Evolutionary conservation across 2,329 filamentous ascomycete genomes (phyloP).

Genomic region (Exophiala phaeomuriformis): DNA sequence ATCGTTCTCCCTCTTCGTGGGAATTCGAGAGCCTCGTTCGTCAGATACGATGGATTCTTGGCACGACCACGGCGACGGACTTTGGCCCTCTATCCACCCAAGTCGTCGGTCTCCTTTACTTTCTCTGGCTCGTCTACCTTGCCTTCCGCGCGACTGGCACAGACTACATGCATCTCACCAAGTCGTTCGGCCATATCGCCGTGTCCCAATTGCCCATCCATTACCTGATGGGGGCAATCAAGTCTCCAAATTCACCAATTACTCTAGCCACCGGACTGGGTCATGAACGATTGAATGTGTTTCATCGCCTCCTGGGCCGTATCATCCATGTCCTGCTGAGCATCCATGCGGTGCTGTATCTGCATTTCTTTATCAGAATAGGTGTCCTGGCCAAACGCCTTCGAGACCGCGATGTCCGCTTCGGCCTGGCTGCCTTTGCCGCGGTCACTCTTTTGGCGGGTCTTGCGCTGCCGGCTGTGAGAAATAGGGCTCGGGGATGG

Average conservation of each 20-base stretch:
- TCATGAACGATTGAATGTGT: slow-evolving; percentile 50
- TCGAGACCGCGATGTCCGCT: slow-evolving; percentile 50
- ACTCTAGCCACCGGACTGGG: slow-evolving; percentile 47
- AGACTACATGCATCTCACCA: slow-evolving; percentile 58
- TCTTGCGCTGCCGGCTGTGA: slow-evolving; percentile 43
- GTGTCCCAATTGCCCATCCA: slow-evolving; percentile 55
- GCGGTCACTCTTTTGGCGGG: slow-evolving; percentile 42
- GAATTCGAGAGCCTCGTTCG: slow-evolving; percentile 1
- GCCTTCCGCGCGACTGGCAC: slow-evolving; percentile 19
- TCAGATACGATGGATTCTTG: slow-evolving; percentile 18
- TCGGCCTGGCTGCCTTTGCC: slow-evolving; percentile 45
- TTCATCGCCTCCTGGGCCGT: slow-evolving; percentile 53
- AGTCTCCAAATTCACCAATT: slow-evolving; percentile 36
- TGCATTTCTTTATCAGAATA: slow-evolving; percentile 50
- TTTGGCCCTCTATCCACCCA: slow-evolving; percentile 23
- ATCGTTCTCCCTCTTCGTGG: neutral
- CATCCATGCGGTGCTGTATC: slow-evolving; percentile 49
- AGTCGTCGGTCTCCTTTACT: slow-evolving; percentile 18
- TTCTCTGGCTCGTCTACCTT: slow-evolving; percentile 22
- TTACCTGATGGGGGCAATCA: slow-evolving; percentile 45
- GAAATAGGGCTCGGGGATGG: slow-evolving; percentile 32
- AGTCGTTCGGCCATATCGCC: slow-evolving; percentile 53
- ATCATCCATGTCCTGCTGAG: slow-evolving; percentile 47
- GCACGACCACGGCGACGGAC: slow-evolving; percentile 17
- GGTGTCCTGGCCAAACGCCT: slow-evolving; percentile 48